Evolutionary conservation across 345 rosid species (phyloP).

Genomic region (Citropsis articulata): DNA sequence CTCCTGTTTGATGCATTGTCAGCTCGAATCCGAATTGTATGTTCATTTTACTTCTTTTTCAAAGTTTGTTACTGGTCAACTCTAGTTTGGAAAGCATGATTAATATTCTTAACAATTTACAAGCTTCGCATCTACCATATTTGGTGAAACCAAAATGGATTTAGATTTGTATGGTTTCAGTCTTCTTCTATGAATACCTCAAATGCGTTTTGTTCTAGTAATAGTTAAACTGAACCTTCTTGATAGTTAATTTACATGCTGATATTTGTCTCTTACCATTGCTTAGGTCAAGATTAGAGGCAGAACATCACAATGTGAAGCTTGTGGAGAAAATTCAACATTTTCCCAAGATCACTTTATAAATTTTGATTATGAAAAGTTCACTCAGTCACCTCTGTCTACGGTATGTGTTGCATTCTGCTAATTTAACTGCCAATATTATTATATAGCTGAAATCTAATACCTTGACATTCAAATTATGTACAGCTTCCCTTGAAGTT

Average conservation of each 20-base stretch:
- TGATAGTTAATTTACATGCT: not conserved
- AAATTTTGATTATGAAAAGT: constrained; percentile 81
- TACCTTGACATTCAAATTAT: not conserved
- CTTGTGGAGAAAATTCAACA: constrained; percentile 63
- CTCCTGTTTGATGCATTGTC: constrained; percentile 92
- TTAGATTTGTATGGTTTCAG: not conserved
- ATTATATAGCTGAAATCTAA: not conserved
- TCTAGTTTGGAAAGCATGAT: not conserved
- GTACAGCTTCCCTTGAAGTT: constrained; percentile 58
- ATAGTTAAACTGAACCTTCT: not conserved
- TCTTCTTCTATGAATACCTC: not conserved
- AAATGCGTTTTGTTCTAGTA: not conserved
- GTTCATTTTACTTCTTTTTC: constrained; percentile 10
- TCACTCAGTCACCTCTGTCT: constrained; percentile 71
- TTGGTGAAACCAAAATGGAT: not conserved
- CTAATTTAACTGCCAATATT: not conserved
- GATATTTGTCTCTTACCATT: constrained; percentile 3
- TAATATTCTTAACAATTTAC: not conserved
- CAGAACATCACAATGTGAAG: constrained; percentile 66
- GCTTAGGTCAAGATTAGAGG: constrained; percentile 81
- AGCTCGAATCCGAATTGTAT: constrained; percentile 75
- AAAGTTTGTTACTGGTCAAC: not conserved
- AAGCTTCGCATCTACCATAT: not conserved
- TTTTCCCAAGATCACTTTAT: constrained; percentile 54
- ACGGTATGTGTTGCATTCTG: constrained; percentile 34